Evolutionary conservation across 306 rosid species (phyloP).

Genomic region (Glycyrrhiza uralensis): DNA sequence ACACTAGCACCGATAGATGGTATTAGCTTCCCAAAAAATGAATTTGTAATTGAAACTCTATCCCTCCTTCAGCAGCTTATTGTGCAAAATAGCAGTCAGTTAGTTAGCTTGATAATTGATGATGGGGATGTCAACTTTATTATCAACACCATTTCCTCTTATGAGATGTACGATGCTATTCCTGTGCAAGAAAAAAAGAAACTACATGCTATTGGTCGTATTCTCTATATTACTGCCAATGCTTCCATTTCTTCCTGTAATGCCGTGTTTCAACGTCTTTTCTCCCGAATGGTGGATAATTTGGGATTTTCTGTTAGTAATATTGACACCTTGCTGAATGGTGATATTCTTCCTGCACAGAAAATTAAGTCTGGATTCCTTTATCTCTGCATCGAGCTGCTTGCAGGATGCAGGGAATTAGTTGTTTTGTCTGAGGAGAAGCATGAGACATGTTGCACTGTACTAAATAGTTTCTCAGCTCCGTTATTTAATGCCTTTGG

Average conservation of each 20-base stretch:
- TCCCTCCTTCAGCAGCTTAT: constrained; percentile 66
- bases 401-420: constrained; percentile 64
- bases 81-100: constrained; percentile 51
- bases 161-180: constrained; percentile 44
- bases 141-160: constrained; percentile 49
- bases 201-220: constrained; percentile 66
- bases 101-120: constrained; percentile 53
- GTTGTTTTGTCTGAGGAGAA: constrained; percentile 40
- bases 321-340: constrained; percentile 28
- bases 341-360: constrained; percentile 22
- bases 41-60: constrained; percentile 62
- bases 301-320: constrained; percentile 41
- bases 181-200: constrained; percentile 63
- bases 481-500: constrained; percentile 53
- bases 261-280: constrained; percentile 55
- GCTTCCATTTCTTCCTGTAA: constrained; percentile 66
- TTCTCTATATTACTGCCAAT: constrained; percentile 55
- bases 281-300: constrained; percentile 51
- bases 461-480: constrained; percentile 51
- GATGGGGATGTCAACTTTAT: constrained; percentile 67
- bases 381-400: constrained; percentile 74
- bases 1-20: constrained; percentile 44
- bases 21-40: constrained; percentile 61
- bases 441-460: constrained; percentile 42
- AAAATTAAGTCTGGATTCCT: constrained; percentile 66